These are phyloP conservation scores for Talaromyces sp. DNA, from an alignment of 2,329 filamentous ascomycete species.

Conservation along the genomic window DNA sequence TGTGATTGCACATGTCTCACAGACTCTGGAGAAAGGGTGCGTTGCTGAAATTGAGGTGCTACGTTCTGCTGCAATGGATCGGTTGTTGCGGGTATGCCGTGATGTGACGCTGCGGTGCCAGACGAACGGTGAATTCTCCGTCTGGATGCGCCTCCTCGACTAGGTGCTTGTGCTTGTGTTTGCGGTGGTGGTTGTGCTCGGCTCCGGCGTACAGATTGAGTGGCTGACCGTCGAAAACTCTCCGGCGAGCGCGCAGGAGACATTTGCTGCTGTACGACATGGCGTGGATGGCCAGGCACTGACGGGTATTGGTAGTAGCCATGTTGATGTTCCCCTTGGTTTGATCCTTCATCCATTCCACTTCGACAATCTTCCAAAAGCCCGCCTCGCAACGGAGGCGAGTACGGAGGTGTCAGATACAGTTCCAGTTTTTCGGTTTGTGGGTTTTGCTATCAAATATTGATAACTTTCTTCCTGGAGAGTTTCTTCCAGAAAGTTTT, in stretches of 20 bases:
- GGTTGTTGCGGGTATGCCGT: neutral
- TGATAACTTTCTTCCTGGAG: neutral
- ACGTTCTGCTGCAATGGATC: constrained; percentile 48
- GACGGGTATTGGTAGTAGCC: constrained; percentile 65
- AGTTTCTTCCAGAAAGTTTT: too few species aligned
- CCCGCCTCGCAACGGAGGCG: constrained; percentile 61
- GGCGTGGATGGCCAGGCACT: constrained; percentile 46
- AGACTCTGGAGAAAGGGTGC: constrained; percentile 60
- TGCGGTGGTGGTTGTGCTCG: neutral
- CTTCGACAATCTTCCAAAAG: constrained; percentile 53
- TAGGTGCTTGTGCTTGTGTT: neutral
- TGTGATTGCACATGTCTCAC: constrained; percentile 29
- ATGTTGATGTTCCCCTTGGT: constrained; percentile 62
- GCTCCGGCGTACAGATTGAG: constrained; percentile 10
- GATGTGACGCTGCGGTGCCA: constrained; percentile 36
- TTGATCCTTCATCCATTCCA: constrained; percentile 78
- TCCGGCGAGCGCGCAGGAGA: constrained; percentile 49
- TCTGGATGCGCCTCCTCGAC: constrained; percentile 6
- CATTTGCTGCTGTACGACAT: constrained; percentile 50
- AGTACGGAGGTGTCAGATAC: constrained; percentile 61
- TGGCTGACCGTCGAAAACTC: constrained; percentile 36
- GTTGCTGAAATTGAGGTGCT: constrained; percentile 62
- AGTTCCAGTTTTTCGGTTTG: constrained; percentile 61
- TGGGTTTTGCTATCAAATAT: neutral
- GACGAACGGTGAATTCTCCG: constrained; percentile 21